Evolutionary conservation across 371 early-diverging fungal species (phyloP).

Genomic region (Apophysomyces variabilis): DNA sequence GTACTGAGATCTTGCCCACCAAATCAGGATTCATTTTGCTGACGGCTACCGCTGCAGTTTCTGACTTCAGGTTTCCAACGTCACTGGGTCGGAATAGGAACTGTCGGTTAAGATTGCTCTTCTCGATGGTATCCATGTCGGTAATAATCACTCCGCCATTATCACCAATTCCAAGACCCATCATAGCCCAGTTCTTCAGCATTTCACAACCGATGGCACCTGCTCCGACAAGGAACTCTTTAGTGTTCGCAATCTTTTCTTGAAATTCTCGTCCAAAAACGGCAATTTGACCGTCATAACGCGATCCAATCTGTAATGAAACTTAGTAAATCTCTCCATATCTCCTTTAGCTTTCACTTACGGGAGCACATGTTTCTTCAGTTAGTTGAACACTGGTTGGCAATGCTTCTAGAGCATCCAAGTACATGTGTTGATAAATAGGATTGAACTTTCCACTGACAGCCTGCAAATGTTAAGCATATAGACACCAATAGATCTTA

Average conservation of each 20-base stretch:
- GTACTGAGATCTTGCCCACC: constrained; percentile 78
- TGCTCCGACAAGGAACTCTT: constrained; percentile 98
- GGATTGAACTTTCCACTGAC: constrained; percentile 97
- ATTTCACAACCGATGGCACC: constrained; percentile 99
- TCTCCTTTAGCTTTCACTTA: constrained; percentile 21
- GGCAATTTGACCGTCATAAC: constrained; percentile 95
- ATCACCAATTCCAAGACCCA: constrained; percentile 94
- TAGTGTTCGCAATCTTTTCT: constrained; percentile 83
- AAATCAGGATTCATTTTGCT: constrained; percentile 92
- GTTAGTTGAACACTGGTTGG: constrained; percentile 68
- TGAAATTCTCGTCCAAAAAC: constrained; percentile 96
- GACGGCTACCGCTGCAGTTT: constrained; percentile 93
- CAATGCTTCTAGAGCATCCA: constrained; percentile 97
- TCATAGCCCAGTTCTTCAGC: constrained; percentile 99
- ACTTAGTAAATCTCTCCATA: not conserved
- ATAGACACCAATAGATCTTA: not conserved
- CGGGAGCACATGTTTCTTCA: constrained; percentile 78
- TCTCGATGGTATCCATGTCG: constrained; percentile 99
- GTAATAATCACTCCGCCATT: constrained; percentile 91
- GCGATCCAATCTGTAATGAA: constrained; percentile 62
- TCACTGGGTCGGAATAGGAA: constrained; percentile 96
- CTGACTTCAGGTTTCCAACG: constrained; percentile 96
- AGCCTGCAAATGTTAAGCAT: constrained; percentile 38
- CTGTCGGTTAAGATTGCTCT: constrained; percentile 98
- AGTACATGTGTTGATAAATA: constrained; percentile 96